phyloP scores from a whole-genome alignment of 2,329 filamentous ascomycete genomes.

The Paracamarosporium sp. region DNA sequence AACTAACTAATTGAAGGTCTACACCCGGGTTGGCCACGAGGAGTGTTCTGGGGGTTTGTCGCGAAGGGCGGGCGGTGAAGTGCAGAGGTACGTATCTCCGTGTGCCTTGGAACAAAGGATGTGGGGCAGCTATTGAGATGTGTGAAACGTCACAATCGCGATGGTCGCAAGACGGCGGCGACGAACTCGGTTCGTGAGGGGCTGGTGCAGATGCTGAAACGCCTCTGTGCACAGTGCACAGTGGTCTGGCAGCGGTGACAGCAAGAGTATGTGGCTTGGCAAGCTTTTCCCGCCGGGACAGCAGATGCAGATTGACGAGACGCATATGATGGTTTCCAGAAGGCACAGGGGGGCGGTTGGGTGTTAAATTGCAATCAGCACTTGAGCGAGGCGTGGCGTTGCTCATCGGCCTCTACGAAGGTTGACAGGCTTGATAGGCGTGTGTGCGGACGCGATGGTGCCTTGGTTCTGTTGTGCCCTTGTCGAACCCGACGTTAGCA shows the following conservation, averaged over 20 bases:
- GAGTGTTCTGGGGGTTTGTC: background rate
- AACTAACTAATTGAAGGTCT: background rate
- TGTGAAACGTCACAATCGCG: slow-evolving; percentile 7
- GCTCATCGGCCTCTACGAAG: slow-evolving; percentile 13
- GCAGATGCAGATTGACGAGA: background rate
- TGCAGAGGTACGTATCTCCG: background rate
- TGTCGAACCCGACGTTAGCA: background rate
- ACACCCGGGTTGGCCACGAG: background rate
- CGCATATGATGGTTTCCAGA: slow-evolving; percentile 2
- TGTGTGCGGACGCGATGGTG: slow-evolving; percentile 13
- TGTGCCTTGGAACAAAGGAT: background rate
- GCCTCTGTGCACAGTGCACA: background rate
- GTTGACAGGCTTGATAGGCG: slow-evolving; percentile 20
- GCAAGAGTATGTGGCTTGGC: slow-evolving; percentile 23
- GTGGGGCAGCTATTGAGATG: background rate
- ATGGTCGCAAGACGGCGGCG: slow-evolving; percentile 4
- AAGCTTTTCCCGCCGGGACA: slow-evolving; percentile 20
- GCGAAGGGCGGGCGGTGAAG: background rate
- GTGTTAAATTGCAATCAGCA: slow-evolving; percentile 10
- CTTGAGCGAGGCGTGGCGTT: slow-evolving; percentile 17
- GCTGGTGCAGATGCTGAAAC: slow-evolving; percentile 9
- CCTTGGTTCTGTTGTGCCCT: slow-evolving; percentile 26
- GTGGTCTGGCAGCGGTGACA: slow-evolving; percentile 4
- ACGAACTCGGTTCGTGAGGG: background rate
- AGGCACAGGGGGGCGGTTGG: background rate